Conservation (phyloP, 2,329 filamentous ascomycete genomes). For the Knoxdaviesia capensis region DNA sequence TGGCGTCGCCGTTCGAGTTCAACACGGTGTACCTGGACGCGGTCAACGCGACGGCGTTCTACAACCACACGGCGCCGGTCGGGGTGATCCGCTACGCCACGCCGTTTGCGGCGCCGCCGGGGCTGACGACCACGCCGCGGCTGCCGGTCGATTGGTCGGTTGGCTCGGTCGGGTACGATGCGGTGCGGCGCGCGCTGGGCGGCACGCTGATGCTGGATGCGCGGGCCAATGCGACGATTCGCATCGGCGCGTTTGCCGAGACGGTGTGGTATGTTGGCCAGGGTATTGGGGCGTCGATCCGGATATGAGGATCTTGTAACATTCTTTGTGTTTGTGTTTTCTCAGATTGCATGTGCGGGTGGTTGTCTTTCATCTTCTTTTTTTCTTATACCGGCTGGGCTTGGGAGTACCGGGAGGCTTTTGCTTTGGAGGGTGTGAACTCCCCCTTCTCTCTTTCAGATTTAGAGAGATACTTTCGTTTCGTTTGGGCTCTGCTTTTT, state of each 20-base stretch:
- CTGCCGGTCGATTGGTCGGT: slow-evolving; percentile 69
- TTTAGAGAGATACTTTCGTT: neutral
- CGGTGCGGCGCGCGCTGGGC: slow-evolving; percentile 59
- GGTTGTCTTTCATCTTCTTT: neutral
- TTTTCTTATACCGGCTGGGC: neutral
- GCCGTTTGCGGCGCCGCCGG: slow-evolving; percentile 60
- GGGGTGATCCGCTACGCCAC: slow-evolving; percentile 58
- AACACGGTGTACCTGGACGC: slow-evolving; percentile 59
- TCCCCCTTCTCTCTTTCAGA: neutral
- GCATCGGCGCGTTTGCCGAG: slow-evolving; percentile 57
- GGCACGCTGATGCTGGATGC: slow-evolving; percentile 64
- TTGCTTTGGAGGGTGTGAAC: too few species aligned
- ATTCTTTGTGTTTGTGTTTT: slow-evolving; percentile 7
- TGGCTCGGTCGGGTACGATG: slow-evolving; percentile 63
- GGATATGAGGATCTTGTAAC: slow-evolving; percentile 17
- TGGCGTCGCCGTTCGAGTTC: slow-evolving; percentile 56
- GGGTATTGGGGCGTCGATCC: slow-evolving; percentile 49
- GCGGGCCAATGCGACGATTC: slow-evolving; percentile 52
- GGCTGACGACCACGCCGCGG: slow-evolving; percentile 48
- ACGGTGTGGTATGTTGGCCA: slow-evolving; percentile 48
- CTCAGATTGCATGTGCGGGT: neutral
- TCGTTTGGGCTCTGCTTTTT: neutral
- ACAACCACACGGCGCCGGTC: slow-evolving; percentile 59
- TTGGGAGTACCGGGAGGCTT: too few species aligned
- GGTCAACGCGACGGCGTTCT: slow-evolving; percentile 70